A percentile compares a stretch with the other conserved stretches of the same genome.
phyloP scores from a whole-genome alignment of 2,329 filamentous ascomycete genomes.

The Myriosclerotinia duriaeana region DNA sequence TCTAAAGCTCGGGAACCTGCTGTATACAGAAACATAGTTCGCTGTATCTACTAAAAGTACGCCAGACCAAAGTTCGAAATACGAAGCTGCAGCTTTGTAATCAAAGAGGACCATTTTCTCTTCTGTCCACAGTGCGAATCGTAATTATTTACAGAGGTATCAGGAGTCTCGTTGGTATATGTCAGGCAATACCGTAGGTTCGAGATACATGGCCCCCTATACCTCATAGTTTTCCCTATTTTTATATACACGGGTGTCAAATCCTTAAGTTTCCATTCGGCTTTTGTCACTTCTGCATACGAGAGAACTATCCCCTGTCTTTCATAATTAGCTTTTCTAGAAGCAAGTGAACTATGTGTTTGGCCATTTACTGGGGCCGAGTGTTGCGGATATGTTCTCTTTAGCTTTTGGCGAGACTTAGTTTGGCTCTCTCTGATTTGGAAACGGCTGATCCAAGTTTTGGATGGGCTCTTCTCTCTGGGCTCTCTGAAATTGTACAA shows the following conservation, averaged over 20 bases:
- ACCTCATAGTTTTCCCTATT: neutral
- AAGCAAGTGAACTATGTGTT: neutral
- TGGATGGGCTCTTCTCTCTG: neutral
- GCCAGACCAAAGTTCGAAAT: neutral
- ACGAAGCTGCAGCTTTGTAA: neutral
- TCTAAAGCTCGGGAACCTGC: too few relatives aligned
- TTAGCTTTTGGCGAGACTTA: neutral
- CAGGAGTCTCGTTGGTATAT: neutral
- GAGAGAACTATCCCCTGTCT: neutral
- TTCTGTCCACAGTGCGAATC: neutral
- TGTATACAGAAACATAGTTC: neutral
- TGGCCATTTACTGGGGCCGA: too few relatives aligned
- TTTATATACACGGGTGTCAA: neutral
- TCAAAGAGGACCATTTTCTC: neutral
- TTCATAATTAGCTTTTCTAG: neutral
- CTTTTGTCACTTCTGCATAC: neutral
- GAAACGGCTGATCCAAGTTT: slow-evolving; percentile 1
- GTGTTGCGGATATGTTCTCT: neutral
- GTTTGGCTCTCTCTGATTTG: neutral
- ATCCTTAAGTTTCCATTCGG: neutral
- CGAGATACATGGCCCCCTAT: neutral
- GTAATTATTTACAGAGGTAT: neutral
- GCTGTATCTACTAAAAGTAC: neutral
- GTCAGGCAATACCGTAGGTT: slow-evolving; percentile 9
- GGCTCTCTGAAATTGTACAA: too few relatives aligned